phyloP scores from a whole-genome alignment of 805 yeast species.

The Yamadazyma nakazawae region DNA sequence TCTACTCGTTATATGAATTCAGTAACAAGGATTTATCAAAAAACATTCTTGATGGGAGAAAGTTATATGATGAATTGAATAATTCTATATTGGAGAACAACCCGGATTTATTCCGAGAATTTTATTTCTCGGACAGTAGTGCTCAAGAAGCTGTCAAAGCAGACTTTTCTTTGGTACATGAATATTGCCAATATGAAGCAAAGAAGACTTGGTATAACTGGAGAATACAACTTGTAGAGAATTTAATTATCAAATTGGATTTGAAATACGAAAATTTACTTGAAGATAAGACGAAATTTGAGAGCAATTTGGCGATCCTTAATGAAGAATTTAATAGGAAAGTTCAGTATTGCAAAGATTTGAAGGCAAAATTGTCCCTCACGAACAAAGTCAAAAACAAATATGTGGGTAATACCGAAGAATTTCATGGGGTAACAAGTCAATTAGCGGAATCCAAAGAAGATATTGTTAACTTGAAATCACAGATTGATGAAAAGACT shows the following conservation, averaged over 20 bases:
- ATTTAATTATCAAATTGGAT: slow-evolving; percentile 35
- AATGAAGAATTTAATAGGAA: slow-evolving; percentile 9
- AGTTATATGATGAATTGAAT: slow-evolving; percentile 45
- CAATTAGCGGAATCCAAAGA: slow-evolving; percentile 10
- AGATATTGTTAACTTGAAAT: slow-evolving; percentile 13
- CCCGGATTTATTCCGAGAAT: slow-evolving; percentile 49
- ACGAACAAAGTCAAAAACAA: slow-evolving; percentile 8
- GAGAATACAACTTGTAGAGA: slow-evolving; percentile 51
- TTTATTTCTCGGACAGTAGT: slow-evolving; percentile 35
- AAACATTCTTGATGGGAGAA: slow-evolving; percentile 48
- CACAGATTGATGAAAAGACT: slow-evolving; percentile 2
- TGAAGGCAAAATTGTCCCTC: slow-evolving; percentile 16
- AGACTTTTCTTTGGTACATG: slow-evolving; percentile 50
- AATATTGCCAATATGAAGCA: slow-evolving; percentile 50
- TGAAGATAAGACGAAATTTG: slow-evolving; percentile 10
- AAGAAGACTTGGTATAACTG: slow-evolving; percentile 60
- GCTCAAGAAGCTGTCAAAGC: slow-evolving; percentile 42
- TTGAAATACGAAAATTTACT: slow-evolving; percentile 7
- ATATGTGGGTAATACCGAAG: slow-evolving; percentile 7
- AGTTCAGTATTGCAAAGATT: slow-evolving; percentile 8
- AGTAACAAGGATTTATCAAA: slow-evolving; percentile 52
- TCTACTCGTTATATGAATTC: slow-evolving; percentile 49
- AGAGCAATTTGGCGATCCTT: slow-evolving; percentile 4
- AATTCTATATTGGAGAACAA: slow-evolving; percentile 44
- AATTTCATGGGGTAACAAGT: slow-evolving; percentile 9